Conservation (phyloP, 495 filamentous ascomycete genomes). For the Trichocladium uniseriatum region DNA sequence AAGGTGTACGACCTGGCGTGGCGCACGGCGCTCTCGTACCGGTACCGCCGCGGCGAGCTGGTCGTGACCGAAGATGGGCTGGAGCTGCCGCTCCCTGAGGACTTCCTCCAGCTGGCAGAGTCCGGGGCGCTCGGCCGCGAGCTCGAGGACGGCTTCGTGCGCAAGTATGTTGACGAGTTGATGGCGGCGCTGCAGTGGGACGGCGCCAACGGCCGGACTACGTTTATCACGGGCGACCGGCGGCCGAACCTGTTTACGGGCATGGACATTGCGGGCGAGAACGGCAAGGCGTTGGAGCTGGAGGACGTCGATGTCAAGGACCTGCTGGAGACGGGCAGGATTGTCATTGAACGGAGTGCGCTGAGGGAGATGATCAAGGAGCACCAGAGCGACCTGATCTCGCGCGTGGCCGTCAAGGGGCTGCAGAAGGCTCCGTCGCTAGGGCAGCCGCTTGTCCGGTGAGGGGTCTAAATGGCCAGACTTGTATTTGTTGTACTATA, state of each 20-base stretch:
- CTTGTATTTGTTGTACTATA: constrained; percentile 3
- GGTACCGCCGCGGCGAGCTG: constrained; percentile 77
- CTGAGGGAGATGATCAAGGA: constrained; percentile 62
- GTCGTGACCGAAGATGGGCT: constrained; percentile 68
- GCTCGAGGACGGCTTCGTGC: constrained; percentile 40
- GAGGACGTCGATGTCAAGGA: constrained; percentile 89
- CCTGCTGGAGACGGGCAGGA: constrained; percentile 68
- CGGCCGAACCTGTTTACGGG: constrained; percentile 48
- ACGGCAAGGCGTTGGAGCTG: constrained; percentile 57
- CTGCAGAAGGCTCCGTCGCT: constrained; percentile 11
- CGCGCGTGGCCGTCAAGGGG: constrained; percentile 29
- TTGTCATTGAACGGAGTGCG: constrained; percentile 79
- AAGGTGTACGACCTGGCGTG: constrained; percentile 96
- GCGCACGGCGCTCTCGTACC: constrained; percentile 87
- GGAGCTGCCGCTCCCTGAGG: constrained; percentile 45
- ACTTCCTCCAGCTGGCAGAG: constrained; percentile 31
- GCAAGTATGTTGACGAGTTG: constrained; percentile 53
- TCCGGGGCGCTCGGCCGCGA: constrained; percentile 21
- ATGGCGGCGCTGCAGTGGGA: constrained; percentile 67
- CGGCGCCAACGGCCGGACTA: constrained; percentile 55
- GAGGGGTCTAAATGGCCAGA: not conserved
- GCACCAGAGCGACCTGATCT: constrained; percentile 66
- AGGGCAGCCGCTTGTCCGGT: constrained; percentile 15
- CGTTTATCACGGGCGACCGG: constrained; percentile 59
- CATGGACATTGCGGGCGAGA: constrained; percentile 49